phyloP scores from a whole-genome alignment of 176 grass and related monocot species.

The Thalia dealbata region DNA sequence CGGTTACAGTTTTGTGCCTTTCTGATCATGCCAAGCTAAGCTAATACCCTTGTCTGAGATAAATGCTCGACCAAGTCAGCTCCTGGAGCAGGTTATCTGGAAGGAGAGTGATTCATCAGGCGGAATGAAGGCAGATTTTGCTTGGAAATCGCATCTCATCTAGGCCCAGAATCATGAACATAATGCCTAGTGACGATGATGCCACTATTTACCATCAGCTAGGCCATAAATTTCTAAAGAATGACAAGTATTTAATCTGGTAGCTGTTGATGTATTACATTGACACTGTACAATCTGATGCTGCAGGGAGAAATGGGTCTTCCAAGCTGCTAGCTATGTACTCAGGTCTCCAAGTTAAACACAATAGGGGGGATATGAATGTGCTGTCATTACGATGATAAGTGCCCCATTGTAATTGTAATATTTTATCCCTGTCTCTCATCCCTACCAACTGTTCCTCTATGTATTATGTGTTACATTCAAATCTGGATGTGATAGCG shows the following conservation, averaged over 20 bases:
- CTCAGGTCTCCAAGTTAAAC: not conserved
- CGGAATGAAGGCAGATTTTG: not conserved
- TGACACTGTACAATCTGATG: not conserved
- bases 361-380: not conserved
- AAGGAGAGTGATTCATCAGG: not conserved
- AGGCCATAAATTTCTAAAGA: not conserved
- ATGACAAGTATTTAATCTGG: conserved; percentile 2
- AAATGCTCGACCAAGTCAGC: not conserved
- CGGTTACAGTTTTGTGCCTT: not conserved
- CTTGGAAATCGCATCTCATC: not conserved
- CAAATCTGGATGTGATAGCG: too few species aligned
- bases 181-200: not conserved
- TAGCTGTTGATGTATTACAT: not conserved
- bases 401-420: too few species aligned
- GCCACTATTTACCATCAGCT: not conserved
- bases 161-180: not conserved
- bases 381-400: not conserved
- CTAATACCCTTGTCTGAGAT: not conserved
- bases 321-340: not conserved
- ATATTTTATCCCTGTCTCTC: too few species aligned
- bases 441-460: too few species aligned
- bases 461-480: too few species aligned
- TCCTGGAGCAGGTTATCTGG: not conserved
- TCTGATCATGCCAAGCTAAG: not conserved
- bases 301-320: not conserved